Evolutionary conservation across 352 stramenopile genomes (phyloP).

Genomic region (Pythium brachiatum): DNA sequence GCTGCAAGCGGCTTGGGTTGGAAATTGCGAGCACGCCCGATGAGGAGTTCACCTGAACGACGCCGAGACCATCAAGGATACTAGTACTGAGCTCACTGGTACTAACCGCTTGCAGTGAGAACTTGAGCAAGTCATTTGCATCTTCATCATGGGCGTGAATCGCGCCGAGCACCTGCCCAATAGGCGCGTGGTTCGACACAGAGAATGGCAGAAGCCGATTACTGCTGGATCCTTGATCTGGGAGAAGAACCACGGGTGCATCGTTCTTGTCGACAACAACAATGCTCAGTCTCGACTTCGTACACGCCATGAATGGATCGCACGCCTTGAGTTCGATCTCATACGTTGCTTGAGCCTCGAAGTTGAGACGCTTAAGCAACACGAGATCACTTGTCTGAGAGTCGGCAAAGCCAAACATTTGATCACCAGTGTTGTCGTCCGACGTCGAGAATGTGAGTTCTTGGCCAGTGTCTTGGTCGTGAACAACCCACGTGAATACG

Average conservation of each 20-base stretch:
- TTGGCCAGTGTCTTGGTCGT: slow-evolving; percentile 27
- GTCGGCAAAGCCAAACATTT: slow-evolving; percentile 20
- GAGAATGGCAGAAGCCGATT: neutral
- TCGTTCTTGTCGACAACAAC: slow-evolving; percentile 25
- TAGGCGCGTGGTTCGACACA: slow-evolving; percentile 18
- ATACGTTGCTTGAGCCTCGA: slow-evolving; percentile 12
- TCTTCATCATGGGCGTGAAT: slow-evolving; percentile 25
- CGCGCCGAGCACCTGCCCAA: slow-evolving; percentile 4
- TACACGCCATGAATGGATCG: slow-evolving; percentile 26
- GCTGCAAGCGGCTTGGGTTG: slow-evolving; percentile 20
- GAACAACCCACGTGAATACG: slow-evolving; percentile 27
- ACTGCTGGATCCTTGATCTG: neutral
- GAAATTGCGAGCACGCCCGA: slow-evolving; percentile 19
- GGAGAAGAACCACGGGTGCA: slow-evolving; percentile 9
- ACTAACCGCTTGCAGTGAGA: slow-evolving; percentile 1
- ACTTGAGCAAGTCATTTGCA: slow-evolving; percentile 9
- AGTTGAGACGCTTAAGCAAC: slow-evolving; percentile 22
- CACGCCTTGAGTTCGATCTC: slow-evolving; percentile 15
- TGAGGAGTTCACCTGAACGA: slow-evolving; percentile 17
- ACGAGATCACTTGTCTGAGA: slow-evolving; percentile 15
- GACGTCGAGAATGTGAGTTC: slow-evolving; percentile 26
- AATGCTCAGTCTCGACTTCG: slow-evolving; percentile 12
- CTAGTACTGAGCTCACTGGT: neutral
- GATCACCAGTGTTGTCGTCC: slow-evolving; percentile 15
- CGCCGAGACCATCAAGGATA: neutral